phyloP scores from a whole-genome alignment of 306 rosid genomes.

The Inga leiocalycina region DNA sequence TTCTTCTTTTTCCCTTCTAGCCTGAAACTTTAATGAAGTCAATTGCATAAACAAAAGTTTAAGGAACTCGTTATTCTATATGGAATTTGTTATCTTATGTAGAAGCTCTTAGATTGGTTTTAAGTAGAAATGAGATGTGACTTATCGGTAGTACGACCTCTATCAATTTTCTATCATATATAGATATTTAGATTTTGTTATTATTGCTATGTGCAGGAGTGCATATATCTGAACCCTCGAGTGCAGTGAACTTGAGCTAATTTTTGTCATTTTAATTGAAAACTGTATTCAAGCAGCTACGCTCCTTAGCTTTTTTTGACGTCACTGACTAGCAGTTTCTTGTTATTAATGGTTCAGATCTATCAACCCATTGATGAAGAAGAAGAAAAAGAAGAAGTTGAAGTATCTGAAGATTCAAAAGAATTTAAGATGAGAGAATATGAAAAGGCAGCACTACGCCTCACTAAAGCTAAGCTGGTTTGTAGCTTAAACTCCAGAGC shows the following conservation, averaged over 20 bases:
- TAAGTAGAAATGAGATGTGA: neutral
- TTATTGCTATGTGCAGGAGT: neutral
- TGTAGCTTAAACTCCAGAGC: constrained; percentile 40
- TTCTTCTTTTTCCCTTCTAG: neutral
- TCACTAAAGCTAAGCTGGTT: constrained; percentile 79
- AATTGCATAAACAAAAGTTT: neutral
- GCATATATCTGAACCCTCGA: neutral
- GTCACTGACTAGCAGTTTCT: constrained; percentile 15
- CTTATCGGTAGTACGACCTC: neutral
- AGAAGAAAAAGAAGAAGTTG: constrained; percentile 46
- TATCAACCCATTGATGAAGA: constrained; percentile 53
- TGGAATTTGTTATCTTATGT: neutral
- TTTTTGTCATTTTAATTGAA: neutral
- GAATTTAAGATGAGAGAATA: constrained; percentile 73
- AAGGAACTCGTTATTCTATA: neutral
- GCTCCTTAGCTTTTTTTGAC: constrained; percentile 17
- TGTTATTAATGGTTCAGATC: constrained; percentile 52
- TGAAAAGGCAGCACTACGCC: constrained; percentile 71
- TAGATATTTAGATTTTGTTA: neutral
- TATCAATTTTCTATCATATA: neutral
- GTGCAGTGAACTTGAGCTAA: constrained; percentile 2
- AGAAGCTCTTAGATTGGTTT: neutral
- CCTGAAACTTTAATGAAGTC: neutral
- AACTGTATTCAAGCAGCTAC: neutral
- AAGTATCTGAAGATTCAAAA: constrained; percentile 58